Conservation (phyloP, 2,329 filamentous ascomycete genomes). For the Colletotrichum tropicale region DNA sequence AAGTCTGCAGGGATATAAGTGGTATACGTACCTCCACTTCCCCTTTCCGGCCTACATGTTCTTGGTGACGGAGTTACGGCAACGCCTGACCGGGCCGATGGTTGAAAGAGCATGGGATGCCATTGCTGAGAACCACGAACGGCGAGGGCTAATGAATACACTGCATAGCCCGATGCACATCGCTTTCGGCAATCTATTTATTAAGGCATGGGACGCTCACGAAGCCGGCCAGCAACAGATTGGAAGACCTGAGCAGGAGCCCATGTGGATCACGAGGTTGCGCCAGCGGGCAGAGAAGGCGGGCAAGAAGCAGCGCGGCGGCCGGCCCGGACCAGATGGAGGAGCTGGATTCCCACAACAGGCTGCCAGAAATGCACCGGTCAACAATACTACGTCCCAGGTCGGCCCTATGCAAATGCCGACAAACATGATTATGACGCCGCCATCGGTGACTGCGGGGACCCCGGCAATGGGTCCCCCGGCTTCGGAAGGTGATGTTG, state of each 20-base stretch:
- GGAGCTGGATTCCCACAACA: background rate
- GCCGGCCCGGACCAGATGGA: background rate
- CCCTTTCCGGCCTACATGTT: constrained; percentile 68
- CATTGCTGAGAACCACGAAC: constrained; percentile 59
- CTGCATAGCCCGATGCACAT: constrained; percentile 61
- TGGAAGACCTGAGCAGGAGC: constrained; percentile 47
- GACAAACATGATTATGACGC: constrained; percentile 35
- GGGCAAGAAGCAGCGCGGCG: constrained; percentile 26
- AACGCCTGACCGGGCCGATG: constrained; percentile 56
- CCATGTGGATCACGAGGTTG: constrained; percentile 52
- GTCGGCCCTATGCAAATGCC: constrained; percentile 23
- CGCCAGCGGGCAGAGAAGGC: constrained; percentile 45
- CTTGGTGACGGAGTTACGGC: constrained; percentile 59
- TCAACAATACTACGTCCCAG: constrained; percentile 23
- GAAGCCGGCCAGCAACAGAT: constrained; percentile 49
- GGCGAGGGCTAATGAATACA: constrained; percentile 52
- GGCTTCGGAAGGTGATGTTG: constrained; percentile 33
- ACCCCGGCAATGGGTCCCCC: constrained; percentile 19
- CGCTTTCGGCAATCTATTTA: constrained; percentile 60
- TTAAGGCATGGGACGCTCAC: constrained; percentile 68
- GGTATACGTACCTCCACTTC: constrained; percentile 65
- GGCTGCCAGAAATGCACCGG: constrained; percentile 31
- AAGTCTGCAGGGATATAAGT: constrained; percentile 56
- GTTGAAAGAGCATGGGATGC: constrained; percentile 64
- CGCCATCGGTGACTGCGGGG: constrained; percentile 27